Percentiles rank a stretch among this genome's conserved stretches.
These are phyloP conservation scores for Aphanocladium album DNA, from an alignment of 2,329 filamentous ascomycete species.

Conservation along the genomic window DNA sequence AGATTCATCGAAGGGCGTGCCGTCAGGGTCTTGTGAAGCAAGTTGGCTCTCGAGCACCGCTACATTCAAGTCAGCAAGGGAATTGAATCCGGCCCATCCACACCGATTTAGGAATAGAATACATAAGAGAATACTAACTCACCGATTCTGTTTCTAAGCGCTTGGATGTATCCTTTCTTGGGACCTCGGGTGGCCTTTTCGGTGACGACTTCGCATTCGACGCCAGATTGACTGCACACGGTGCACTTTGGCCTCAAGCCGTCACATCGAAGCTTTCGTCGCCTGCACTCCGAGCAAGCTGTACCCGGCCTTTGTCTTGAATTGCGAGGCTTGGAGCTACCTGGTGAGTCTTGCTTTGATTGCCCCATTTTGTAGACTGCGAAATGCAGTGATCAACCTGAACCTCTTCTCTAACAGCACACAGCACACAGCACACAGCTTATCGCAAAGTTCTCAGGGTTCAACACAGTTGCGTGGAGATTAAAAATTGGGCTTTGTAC, in stretches of 20 bases:
- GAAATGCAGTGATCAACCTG: too few species aligned
- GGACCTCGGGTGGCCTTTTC: slow-evolving; percentile 9
- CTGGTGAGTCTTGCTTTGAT: not conserved
- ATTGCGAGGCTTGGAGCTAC: not conserved
- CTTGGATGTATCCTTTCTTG: slow-evolving; percentile 14
- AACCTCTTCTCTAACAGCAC: too few species aligned
- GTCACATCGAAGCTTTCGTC: slow-evolving; percentile 15
- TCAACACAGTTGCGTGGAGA: too few species aligned
- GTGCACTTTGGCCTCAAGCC: slow-evolving; percentile 12
- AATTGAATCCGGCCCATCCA: too few species aligned
- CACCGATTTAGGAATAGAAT: too few species aligned
- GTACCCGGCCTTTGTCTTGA: slow-evolving; percentile 9
- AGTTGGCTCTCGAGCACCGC: slow-evolving; percentile 9
- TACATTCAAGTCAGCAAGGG: not conserved
- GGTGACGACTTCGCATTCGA: slow-evolving; percentile 8
- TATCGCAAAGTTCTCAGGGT: too few species aligned
- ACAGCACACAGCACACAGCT: too few species aligned
- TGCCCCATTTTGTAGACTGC: not conserved
- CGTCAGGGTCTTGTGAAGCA: not conserved
- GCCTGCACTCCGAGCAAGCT: slow-evolving; percentile 14
- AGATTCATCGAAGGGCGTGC: not conserved
- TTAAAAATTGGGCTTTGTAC: too few species aligned
- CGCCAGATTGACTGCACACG: slow-evolving; percentile 8
- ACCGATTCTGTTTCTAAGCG: slow-evolving; percentile 9
- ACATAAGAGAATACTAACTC: not conserved